These are phyloP conservation scores for Arthroderma sp. DNA, from an alignment of 2,329 filamentous ascomycete genomes.

Conservation along the genomic window DNA sequence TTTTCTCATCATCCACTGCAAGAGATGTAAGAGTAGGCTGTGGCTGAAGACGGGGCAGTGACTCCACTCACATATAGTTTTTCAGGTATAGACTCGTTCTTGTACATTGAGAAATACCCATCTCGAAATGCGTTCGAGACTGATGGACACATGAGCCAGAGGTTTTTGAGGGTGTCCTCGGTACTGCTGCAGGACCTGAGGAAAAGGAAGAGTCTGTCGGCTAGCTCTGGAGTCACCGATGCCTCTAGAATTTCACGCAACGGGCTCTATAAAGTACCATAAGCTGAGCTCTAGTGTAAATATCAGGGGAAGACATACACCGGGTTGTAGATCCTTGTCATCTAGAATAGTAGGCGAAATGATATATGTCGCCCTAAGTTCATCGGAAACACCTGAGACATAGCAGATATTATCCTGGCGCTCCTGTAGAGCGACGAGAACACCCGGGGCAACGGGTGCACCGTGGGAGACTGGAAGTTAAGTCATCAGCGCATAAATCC, in stretches of 20 bases:
- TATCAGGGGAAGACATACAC: constrained; percentile 3
- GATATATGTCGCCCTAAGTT: constrained; percentile 7
- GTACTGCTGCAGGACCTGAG: constrained; percentile 1
- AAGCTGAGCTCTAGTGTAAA: background rate
- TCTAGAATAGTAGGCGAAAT: constrained; percentile 9
- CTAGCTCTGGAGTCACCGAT: constrained; percentile 1
- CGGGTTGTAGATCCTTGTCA: constrained; percentile 3
- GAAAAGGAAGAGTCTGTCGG: constrained; percentile 5
- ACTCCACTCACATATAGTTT: background rate
- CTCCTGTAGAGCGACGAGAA: constrained; percentile 1
- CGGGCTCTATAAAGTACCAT: background rate
- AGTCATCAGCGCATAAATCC: background rate
- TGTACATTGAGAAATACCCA: background rate
- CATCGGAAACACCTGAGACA: constrained; percentile 5
- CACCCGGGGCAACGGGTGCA: background rate
- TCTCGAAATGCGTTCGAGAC: background rate
- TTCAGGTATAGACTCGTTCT: background rate
- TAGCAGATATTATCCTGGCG: constrained; percentile 7
- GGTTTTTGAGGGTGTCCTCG: constrained; percentile 7
- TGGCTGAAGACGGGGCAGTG: background rate
- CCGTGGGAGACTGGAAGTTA: background rate
- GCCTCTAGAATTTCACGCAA: constrained; percentile 9
- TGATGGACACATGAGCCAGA: constrained; percentile 9
- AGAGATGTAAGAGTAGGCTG: background rate
- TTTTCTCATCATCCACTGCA: background rate